phyloP scores from a whole-genome alignment of 2,329 filamentous ascomycete genomes.

The Alternaria gansuensis region DNA sequence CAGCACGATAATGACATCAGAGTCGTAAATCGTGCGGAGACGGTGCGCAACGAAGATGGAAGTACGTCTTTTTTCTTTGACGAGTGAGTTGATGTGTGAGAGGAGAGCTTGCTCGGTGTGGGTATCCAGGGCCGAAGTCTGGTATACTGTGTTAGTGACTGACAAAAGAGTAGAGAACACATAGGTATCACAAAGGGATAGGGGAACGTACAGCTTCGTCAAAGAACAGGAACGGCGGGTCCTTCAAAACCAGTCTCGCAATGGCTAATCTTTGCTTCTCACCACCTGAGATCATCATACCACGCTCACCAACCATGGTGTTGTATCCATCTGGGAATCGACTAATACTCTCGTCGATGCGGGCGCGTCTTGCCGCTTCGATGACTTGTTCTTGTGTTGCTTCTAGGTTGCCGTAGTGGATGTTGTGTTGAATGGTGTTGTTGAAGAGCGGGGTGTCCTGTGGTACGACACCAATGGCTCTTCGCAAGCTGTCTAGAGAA shows the following conservation, averaged over 20 bases:
- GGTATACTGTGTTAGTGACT: slow-evolving; percentile 8
- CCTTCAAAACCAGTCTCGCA: slow-evolving; percentile 83
- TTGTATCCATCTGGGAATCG: slow-evolving; percentile 87
- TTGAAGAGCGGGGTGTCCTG: slow-evolving; percentile 98
- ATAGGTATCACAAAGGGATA: background rate
- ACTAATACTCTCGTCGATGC: slow-evolving; percentile 77
- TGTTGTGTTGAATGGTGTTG: slow-evolving; percentile 94
- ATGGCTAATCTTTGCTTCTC: slow-evolving; percentile 93
- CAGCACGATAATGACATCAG: slow-evolving; percentile 89
- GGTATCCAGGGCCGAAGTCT: slow-evolving; percentile 88
- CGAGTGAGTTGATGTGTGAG: slow-evolving; percentile 89
- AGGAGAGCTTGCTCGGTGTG: slow-evolving; percentile 92
- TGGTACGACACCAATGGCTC: slow-evolving; percentile 91
- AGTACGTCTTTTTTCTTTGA: slow-evolving; percentile 86
- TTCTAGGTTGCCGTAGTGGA: slow-evolving; percentile 85
- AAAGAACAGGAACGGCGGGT: slow-evolving; percentile 90
- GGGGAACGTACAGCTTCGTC: slow-evolving; percentile 75
- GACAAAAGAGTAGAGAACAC: background rate
- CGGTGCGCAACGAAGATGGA: slow-evolving; percentile 96
- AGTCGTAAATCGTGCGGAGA: slow-evolving; percentile 91
- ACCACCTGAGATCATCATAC: slow-evolving; percentile 95
- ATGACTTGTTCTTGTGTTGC: slow-evolving; percentile 77
- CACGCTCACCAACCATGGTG: slow-evolving; percentile 91
- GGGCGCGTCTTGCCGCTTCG: slow-evolving; percentile 80
- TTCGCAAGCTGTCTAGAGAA: slow-evolving; percentile 80